Evolutionary conservation across 2,329 filamentous ascomycete species (phyloP).

Genomic region (Akanthomyces muscarius): DNA sequence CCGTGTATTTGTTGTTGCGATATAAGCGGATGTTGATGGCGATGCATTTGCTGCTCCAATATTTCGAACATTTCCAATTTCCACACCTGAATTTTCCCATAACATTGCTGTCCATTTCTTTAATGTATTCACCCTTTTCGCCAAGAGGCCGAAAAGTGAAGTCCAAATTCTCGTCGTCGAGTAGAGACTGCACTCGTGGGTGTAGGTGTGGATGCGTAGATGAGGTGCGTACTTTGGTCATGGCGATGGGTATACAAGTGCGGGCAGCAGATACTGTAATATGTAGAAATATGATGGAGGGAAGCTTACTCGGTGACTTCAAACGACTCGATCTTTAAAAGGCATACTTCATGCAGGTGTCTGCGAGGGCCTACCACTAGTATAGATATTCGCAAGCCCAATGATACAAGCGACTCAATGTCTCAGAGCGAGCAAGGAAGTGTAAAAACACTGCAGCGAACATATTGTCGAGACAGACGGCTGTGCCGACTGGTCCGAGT

Average conservation of each 20-base stretch:
- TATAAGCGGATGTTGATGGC: constrained; percentile 33
- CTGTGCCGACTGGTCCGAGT: too few species aligned
- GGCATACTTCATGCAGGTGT: not conserved
- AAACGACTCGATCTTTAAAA: not conserved
- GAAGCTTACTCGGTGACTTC: not conserved
- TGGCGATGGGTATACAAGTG: not conserved
- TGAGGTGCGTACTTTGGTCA: constrained; percentile 11
- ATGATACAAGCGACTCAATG: not conserved
- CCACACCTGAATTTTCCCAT: constrained; percentile 33
- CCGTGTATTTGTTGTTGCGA: constrained; percentile 30
- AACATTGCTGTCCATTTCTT: constrained; percentile 27
- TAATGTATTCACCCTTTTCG: constrained; percentile 15
- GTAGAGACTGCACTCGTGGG: constrained; percentile 16
- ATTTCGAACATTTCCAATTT: constrained; percentile 23
- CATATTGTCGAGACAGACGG: too few species aligned
- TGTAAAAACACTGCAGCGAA: too few species aligned
- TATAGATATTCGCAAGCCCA: not conserved
- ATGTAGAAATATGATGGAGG: not conserved
- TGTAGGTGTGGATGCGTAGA: constrained; percentile 24
- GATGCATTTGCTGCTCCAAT: constrained; percentile 34
- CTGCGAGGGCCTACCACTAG: not conserved
- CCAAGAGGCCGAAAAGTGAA: constrained; percentile 25
- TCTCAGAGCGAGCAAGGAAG: not conserved
- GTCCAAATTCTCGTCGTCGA: constrained; percentile 19
- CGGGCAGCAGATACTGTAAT: too few species aligned